Base-by-base conservation (phyloP, 225 moss, liverwort and hornwort genomes). In the Pseudoscleropodium purum region DNA sequence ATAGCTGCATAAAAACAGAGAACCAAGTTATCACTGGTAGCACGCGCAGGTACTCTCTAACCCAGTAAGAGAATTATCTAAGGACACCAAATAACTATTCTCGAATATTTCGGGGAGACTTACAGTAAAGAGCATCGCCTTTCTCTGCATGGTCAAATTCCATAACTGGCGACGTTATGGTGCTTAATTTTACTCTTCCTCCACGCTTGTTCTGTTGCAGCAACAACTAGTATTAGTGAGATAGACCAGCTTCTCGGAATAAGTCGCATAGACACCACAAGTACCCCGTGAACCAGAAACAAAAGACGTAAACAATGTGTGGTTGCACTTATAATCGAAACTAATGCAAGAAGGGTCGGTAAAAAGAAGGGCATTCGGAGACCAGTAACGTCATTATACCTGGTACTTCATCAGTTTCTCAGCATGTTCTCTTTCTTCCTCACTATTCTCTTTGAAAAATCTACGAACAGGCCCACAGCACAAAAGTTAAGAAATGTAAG, bases 401-500 rank as follows among this genome's bases (percentile, higher is more conserved):
- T 97, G 98, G 36, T 98, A 98, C 69, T 95, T 93, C 98, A 98
- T 98, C 60, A 98, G 81, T 91, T 91, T 94, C 91, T 98, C 96
- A 30, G 98, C 98, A 85, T 98, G 98, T 52, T 93, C 96, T 60
- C 97, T 82, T 89, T 97, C 97, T 84, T 97, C 99, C 62, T 93
- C 95, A 57, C 99, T 99, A 15, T 89, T 92, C 41, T 97, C 94
- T 88, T 95, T 93, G 81, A 97, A 99, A 67, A 94, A 99, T 75
- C 98, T 98, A 91, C 34, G 41, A 72, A 26, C 84, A 91, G 34
- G 49, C 30, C 67, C 80, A 84, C 74, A 88, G 15, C 37, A 90
- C 33, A 57, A 79, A 47, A 47, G n/a, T 88, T 84, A 33, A 85
- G 75, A 72, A 75, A 43, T 49, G 75, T n/a, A 67, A 15, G 52